Evolutionary conservation across 1,284 basidiomycete species (phyloP), one percentile per base, ranked within the genome.

Genomic region (Wolfiporia cocos): DNA sequence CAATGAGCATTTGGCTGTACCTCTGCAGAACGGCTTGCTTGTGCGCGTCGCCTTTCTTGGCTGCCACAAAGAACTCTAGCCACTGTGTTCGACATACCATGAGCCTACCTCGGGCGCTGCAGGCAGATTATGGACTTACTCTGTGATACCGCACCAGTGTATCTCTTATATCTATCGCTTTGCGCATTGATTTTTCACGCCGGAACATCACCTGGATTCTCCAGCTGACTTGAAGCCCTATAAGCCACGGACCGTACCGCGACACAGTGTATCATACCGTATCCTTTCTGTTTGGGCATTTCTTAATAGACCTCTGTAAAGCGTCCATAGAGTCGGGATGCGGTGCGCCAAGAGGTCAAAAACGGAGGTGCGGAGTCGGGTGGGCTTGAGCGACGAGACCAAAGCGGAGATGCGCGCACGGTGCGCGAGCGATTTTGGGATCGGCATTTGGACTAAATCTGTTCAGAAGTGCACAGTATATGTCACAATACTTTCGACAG

Each of bases 281-380:
- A 47, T 34, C 20, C 36, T 37, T 21, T 74, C 68, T 18, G 68
- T 66, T 0, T 75, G 73, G 5, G 83, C 70, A 39, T 72, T 58
- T 22, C 70, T 68, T 34, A 88, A 57, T 4, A 93, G 67, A 5
- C 78, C 74, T 19, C 89, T 71, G 58, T 92, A 93, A 7, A 92
- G 64, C 0, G 70, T 58, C 78, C 81, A 81, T 57, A 84, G 60
- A 0, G 87, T 91, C 2, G 91, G 89, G 22, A 81, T 62, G 20
- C 81, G 76, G 59, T 94, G 92, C 0, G 77, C 78, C 0, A 70
- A 66, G 31, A 92, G 78, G 37, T 73, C 59, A 55, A 73, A 90
- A 58, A 92, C 90, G 4, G 86, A 79, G 3, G 76, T 69, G 12
- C 69, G 66, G 6, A 83, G 76, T n/a, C 76, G 70, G 2, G 77